phyloP scores from a whole-genome alignment of 495 filamentous ascomycete species.

The Thermothielavioides terrestris region DNA sequence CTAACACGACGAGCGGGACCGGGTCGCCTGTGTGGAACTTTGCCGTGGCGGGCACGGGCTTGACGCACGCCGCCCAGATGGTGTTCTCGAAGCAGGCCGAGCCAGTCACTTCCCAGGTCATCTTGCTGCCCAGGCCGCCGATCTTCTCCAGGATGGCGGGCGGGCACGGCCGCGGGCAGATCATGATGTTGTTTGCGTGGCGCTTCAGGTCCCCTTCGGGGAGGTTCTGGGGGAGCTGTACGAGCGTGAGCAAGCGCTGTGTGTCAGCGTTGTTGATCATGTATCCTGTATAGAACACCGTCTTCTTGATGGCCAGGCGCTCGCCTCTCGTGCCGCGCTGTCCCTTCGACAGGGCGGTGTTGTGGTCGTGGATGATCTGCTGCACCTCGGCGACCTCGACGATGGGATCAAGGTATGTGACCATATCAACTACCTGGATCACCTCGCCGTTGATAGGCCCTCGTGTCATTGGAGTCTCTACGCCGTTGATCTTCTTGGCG shows the following conservation, averaged over 20 bases:
- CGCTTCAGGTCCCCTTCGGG: slow-evolving; percentile 61
- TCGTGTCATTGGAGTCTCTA: slow-evolving; percentile 32
- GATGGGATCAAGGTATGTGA: slow-evolving; percentile 69
- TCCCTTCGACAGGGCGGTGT: slow-evolving; percentile 38
- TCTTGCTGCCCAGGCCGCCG: slow-evolving; percentile 73
- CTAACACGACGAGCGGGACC: slow-evolving; percentile 66
- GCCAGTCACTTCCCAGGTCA: slow-evolving; percentile 75
- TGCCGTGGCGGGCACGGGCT: slow-evolving; percentile 56
- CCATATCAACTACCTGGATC: slow-evolving; percentile 73
- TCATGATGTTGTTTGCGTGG: slow-evolving; percentile 86
- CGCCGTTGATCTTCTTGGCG: slow-evolving; percentile 31
- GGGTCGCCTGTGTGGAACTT: slow-evolving; percentile 66
- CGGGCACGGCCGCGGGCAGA: slow-evolving; percentile 64
- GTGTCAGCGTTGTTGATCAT: slow-evolving; percentile 64
- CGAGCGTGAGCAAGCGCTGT: slow-evolving; percentile 56
- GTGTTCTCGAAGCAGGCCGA: slow-evolving; percentile 65
- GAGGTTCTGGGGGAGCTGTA: slow-evolving; percentile 51
- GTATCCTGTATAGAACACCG: slow-evolving; percentile 92
- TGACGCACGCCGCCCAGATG: slow-evolving; percentile 77
- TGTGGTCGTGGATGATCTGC: slow-evolving; percentile 82
- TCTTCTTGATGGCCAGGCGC: slow-evolving; percentile 67
- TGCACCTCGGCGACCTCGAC: slow-evolving; percentile 79
- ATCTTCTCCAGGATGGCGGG: slow-evolving; percentile 64
- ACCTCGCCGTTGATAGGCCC: slow-evolving; percentile 68
- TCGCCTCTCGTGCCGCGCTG: slow-evolving; percentile 22